phyloP scores from a whole-genome alignment of 2,329 filamentous ascomycete genomes.

The Rhinocladiella similis region DNA sequence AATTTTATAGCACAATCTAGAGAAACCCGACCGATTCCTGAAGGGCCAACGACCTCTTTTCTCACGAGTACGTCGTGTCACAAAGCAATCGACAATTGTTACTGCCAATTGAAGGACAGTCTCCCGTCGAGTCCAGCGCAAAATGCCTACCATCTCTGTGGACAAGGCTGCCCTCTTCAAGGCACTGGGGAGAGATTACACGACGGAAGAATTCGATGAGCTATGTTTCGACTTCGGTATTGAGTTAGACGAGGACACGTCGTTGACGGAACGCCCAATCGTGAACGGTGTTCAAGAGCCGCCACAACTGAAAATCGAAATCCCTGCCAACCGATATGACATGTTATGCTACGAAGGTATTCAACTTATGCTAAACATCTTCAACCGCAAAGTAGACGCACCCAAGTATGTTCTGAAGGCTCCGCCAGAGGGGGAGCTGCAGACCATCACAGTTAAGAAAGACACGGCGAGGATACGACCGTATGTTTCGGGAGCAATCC shows the following conservation, averaged over 20 bases:
- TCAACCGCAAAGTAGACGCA: conserved; percentile 71
- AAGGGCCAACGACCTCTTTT: too few species aligned
- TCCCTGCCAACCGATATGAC: conserved; percentile 88
- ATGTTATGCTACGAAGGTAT: conserved; percentile 98
- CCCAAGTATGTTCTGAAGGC: conserved; percentile 78
- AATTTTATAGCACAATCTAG: background rate
- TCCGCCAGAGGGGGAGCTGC: conserved; percentile 70
- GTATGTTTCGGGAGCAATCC: conserved; percentile 83
- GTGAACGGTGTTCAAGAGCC: conserved; percentile 80
- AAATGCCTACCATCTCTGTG: conserved; percentile 94
- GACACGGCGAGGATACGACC: conserved; percentile 78
- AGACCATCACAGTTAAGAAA: conserved; percentile 78
- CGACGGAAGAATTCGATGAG: conserved; percentile 92
- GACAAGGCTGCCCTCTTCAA: conserved; percentile 96
- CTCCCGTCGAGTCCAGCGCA: conserved; percentile 37
- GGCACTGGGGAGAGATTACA: conserved; percentile 85
- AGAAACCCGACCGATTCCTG: background rate
- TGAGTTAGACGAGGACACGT: conserved; percentile 94
- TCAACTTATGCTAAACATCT: conserved; percentile 92
- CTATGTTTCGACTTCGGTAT: conserved; percentile 97
- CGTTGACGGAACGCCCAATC: conserved; percentile 70
- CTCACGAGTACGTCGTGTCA: background rate
- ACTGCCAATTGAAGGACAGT: too few species aligned
- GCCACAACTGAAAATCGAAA: conserved; percentile 95
- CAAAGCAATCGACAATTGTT: background rate